Base-by-base conservation (phyloP, 225 moss, liverwort and hornwort genomes). In the Pseudoscleropodium purum region DNA sequence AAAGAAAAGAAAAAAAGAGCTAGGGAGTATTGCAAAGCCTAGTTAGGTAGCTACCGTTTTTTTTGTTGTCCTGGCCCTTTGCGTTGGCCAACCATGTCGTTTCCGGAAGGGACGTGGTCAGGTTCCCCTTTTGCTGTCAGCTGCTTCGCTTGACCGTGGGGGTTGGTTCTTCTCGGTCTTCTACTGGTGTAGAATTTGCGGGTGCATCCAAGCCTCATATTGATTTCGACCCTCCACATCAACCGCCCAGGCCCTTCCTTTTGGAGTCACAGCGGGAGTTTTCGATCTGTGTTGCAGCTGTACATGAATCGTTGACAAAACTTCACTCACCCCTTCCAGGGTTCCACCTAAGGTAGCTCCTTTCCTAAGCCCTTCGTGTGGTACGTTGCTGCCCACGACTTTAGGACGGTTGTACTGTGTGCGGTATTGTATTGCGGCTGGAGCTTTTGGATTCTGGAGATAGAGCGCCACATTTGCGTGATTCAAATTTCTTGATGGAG, bases 71-170 rank as follows among this genome's bases (percentile, higher is more conserved):
- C 34, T 39, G 60, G 68, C 60, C 56, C 85, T 67, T 84, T 33
- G 89, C 41, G 81, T 27, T 84, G 75, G 82, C 88, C 85, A 88
- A 77, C 79, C 86, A 67, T 83, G 88, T 75, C 72, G 43, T 65
- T 78, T 37, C 34, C 68, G 76, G 81, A 86, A 90, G 90, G 90
- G 80, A 88, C 90, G 83, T 56, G 89, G 87, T 91, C 88, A 86
- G 72, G 79, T 91, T 68, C 75, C 68, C 79, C 62, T 37, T 88
- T 5, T 39, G 86, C 85, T 85, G 85, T 85, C 49, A 79, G 86
- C 69, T 75, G 36, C 81, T 67, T 49, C 34, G 76, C 49, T 85
- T 73, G 86, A 75, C 66, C n/a, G 41, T 49, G 37, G 57, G 84
- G 24, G 64, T 75, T 6, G 75, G 57, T 54, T 31, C 47, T 77